Evolutionary conservation across 345 rosid genomes (phyloP).

Genomic region (Heritiera littoralis): DNA sequence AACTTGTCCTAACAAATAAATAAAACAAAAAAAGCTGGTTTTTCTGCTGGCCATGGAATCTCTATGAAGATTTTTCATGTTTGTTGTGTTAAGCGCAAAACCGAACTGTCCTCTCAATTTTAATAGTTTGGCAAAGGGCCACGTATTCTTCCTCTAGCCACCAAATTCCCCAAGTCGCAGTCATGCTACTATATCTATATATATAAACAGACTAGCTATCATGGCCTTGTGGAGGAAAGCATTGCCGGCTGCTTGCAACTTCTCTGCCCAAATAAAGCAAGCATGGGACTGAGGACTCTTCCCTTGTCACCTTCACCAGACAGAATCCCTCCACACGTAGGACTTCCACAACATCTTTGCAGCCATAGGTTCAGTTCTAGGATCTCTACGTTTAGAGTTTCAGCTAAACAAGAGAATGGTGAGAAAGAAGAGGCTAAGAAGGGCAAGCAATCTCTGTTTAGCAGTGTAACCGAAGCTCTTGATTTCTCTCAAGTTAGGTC

Average conservation of each 20-base stretch:
- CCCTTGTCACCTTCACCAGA: conserved; percentile 39
- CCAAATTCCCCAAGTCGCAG: too few relatives aligned
- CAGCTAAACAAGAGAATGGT: conserved; percentile 39
- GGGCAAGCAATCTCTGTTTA: conserved; percentile 64
- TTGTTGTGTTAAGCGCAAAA: neutral
- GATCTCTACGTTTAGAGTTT: conserved; percentile 26
- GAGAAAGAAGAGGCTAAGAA: conserved; percentile 36
- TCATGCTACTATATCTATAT: too few relatives aligned
- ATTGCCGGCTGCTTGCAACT: too few relatives aligned
- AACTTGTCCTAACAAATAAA: neutral
- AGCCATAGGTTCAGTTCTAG: conserved; percentile 20
- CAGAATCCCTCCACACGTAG: conserved; percentile 25
- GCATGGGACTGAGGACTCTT: conserved; percentile 47
- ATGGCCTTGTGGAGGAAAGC: too few relatives aligned
- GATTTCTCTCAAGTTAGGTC: conserved; percentile 86
- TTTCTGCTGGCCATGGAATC: neutral
- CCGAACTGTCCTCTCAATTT: conserved; percentile 21
- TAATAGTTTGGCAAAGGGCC: too few relatives aligned
- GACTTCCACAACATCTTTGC: conserved; percentile 24
- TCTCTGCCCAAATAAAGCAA: neutral
- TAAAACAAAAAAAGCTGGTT: neutral
- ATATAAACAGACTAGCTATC: too few relatives aligned
- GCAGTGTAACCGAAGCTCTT: conserved; percentile 69
- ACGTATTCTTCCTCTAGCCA: too few relatives aligned
- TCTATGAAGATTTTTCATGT: neutral